Percentiles rank a stretch among this genome's conserved stretches.
These are phyloP conservation scores for Vararia minispora DNA, from an alignment of 768 basidiomycete species.

Conservation along the genomic window DNA sequence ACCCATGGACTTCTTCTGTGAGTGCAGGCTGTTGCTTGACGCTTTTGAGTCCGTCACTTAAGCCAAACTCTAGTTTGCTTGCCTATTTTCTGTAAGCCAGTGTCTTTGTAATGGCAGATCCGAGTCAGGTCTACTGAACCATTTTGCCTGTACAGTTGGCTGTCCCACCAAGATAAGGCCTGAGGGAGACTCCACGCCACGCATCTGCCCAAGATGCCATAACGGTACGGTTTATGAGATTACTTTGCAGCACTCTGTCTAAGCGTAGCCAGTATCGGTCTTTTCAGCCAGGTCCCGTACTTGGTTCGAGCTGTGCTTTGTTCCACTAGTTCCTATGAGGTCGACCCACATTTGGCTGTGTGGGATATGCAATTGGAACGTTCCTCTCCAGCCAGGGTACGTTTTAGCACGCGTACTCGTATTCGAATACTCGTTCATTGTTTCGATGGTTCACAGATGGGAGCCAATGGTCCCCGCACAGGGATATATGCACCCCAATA, in stretches of 20 bases:
- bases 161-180: constrained; percentile 50
- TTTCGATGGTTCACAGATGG: constrained; percentile 14
- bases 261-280: constrained; percentile 39
- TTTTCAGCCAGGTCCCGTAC: constrained; percentile 49
- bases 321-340: constrained; percentile 57
- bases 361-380: constrained; percentile 57
- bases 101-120: background rate
- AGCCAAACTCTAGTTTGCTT: constrained; percentile 28
- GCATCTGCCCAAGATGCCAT: constrained; percentile 61
- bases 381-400: constrained; percentile 39
- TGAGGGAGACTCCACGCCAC: constrained; percentile 37
- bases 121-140: background rate
- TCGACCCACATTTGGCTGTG: constrained; percentile 60
- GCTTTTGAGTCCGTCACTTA: too few species aligned
- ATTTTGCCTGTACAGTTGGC: constrained; percentile 38
- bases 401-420: constrained; percentile 15
- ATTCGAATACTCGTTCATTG: background rate
- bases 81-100: constrained; percentile 24
- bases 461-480: constrained; percentile 14
- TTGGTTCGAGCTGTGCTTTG: constrained; percentile 72
- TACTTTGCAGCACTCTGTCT: background rate
- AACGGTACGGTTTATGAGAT: constrained; percentile 37
- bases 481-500: constrained; percentile 2
- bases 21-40: constrained; percentile 6
- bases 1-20: constrained; percentile 21